Evolutionary conservation across 441 rosid genomes (phyloP).

Genomic region (Erodium chrysanthum): DNA sequence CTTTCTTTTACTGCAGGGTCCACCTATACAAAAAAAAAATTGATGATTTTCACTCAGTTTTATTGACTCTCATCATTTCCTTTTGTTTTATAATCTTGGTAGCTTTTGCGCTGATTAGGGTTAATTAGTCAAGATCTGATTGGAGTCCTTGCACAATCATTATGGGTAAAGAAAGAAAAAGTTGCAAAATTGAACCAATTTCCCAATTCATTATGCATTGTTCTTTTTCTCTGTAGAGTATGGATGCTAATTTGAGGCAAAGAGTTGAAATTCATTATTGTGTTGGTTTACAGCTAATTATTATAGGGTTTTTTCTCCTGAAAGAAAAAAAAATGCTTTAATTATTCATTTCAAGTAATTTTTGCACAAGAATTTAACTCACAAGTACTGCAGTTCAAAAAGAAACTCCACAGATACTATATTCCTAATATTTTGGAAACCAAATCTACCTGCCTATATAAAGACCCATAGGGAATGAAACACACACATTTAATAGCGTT

Average conservation of each 20-base stretch:
- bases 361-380: background rate
- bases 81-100: background rate
- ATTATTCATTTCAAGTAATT: too few relatives aligned
- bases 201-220: background rate
- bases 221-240: background rate
- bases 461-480: too few relatives aligned
- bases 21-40: background rate
- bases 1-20: background rate
- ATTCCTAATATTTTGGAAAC: background rate
- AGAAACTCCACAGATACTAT: too few relatives aligned
- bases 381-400: background rate
- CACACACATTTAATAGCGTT: too few relatives aligned
- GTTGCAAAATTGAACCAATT: background rate
- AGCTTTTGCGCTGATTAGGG: conserved; percentile 8
- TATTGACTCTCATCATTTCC: background rate
- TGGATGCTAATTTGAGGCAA: background rate
- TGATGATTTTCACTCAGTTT: too few relatives aligned
- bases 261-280: background rate
- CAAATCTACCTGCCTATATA: too few relatives aligned
- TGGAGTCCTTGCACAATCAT: background rate
- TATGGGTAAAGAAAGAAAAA: background rate
- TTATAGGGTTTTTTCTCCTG: background rate
- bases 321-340: too few relatives aligned
- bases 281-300: background rate
- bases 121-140: background rate